Evolutionary conservation across 2,329 filamentous ascomycete species (phyloP), one percentile per base, ranked within the genome.

Genomic region (Clonostachys rosea): DNA sequence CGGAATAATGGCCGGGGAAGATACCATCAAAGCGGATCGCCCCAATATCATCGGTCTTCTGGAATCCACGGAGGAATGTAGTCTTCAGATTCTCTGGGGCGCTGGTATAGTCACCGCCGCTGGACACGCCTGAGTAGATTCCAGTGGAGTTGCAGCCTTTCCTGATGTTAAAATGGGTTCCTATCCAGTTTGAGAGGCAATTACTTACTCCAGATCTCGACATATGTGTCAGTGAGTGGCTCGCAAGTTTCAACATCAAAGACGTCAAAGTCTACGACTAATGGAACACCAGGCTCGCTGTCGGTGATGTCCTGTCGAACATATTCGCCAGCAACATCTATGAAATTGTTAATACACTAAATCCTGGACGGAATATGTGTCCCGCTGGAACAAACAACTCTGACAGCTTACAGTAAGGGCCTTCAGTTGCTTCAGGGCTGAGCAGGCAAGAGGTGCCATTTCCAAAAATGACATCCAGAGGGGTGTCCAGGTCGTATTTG

Each of bases 391-490:
- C 3, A 30, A 24, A 34, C 12, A 20, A n/a, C 42, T 9, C 16
- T 34, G 9, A 20, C 7, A 14, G 48, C 58, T 42, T 57, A 65
- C 71, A 55, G 63, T 70, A 56, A 53, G 76, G 76, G 3, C 75
- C 75, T 54, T 76, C 64, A 5, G 73, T 78, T 11, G 71, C 70
- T 52, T 78, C 75, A 0, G 74, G 73, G 4, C 65, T 70, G 20
- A 79, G 61, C 12, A 76, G 63, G 46, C 76, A 79, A 13, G 70
- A 66, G 30, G 61, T 63, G 43, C 66, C 65, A 16, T 62, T 60
- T 4, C 63, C 58, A 49, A 74, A 74, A 7, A 73, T 58, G 49
- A 52, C 59, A 43, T 55, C 54, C 7, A 63, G 52, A 12, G 59
- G 54, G 2, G 65, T 65, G 30, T 60, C 51, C 5, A 53, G 40